phyloP scores from a whole-genome alignment of 352 stramenopile species.

The Pythium scleroteichum region DNA sequence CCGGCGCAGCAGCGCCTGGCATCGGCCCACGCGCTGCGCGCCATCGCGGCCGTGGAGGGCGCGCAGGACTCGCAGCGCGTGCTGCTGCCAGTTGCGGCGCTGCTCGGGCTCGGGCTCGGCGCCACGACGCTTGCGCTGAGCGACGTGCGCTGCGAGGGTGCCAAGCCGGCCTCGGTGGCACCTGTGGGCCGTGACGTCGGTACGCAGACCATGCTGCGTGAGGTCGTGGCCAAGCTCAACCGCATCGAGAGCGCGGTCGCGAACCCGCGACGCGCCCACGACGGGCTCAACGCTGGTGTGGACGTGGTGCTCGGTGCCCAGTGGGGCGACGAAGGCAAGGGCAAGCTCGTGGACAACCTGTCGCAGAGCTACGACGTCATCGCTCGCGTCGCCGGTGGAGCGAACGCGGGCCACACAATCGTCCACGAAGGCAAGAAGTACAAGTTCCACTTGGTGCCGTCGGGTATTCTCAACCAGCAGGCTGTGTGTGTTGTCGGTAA shows the following conservation, averaged over 20 bases:
- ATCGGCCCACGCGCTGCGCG: slow-evolving; percentile 23
- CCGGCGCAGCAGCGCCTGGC: slow-evolving; percentile 8
- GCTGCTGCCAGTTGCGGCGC: slow-evolving; percentile 31
- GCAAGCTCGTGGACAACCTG: slow-evolving; percentile 97
- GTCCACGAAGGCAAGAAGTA: slow-evolving; percentile 98
- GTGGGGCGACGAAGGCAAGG: slow-evolving; percentile 99
- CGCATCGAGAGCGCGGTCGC: slow-evolving; percentile 84
- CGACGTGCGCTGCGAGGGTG: slow-evolving; percentile 7
- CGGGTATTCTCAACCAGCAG: slow-evolving; percentile 96
- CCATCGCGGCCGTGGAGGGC: slow-evolving; percentile 30
- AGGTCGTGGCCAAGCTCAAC: slow-evolving; percentile 86
- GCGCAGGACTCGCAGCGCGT: slow-evolving; percentile 4
- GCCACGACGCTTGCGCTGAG: slow-evolving; percentile 33
- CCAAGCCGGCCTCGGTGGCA: slow-evolving; percentile 13
- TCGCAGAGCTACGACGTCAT: slow-evolving; percentile 96
- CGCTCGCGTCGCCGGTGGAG: slow-evolving; percentile 95
- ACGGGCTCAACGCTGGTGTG: slow-evolving; percentile 68
- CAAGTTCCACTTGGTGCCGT: slow-evolving; percentile 99
- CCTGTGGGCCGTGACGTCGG: slow-evolving; percentile 49
- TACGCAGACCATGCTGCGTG: slow-evolving; percentile 74
- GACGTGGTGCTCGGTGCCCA: slow-evolving; percentile 97
- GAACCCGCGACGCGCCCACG: slow-evolving; percentile 73
- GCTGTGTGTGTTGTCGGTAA: slow-evolving; percentile 98
- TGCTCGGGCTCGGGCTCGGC: slow-evolving; percentile 44
- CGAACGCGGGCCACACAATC: slow-evolving; percentile 99